Evolutionary conservation across 106 monocot genomes (phyloP), one percentile per base, ranked within the genome.

Genomic region (Gastrodia elata): DNA sequence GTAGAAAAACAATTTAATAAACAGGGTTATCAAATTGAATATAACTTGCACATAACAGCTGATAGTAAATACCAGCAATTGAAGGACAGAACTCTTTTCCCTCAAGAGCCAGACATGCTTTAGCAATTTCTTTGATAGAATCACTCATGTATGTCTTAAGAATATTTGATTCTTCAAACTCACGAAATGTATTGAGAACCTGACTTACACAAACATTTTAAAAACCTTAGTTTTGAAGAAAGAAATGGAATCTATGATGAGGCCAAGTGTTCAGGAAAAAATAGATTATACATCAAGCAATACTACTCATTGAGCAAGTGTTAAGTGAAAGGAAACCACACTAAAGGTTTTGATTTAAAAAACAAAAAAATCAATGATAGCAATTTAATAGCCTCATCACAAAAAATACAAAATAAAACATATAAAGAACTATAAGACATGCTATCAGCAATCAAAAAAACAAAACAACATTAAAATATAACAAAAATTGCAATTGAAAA

Each of bases 161-260:
- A 85, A 98, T 91, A 81, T 98, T 93, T 43, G 86, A 85, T 77
- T 86, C 98, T 74, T 93, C 91, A 82, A 93, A 91, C 82, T 91
- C 91, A 75, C 84, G 84, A 80, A 98, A 98, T 48, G 93, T 93
- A 64, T 57, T 80, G 34, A 83, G 86, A 52, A 93, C 85, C 98
- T 98, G 81, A 75, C 59, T 65, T 52, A 24, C 33, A 68, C 18
- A 58, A 72, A 27, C 48, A 42, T 15, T 18, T 59, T 41, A 27
- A 36, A 16, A 67, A 67, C 18, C 57, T 74, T 64, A n/a, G n/a
- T 64, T 33, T 34, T 35, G 10, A 37, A 67, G 37, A 18, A 67
- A 24, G 20, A 67, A 37, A 18, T 36, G 34, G 34, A 67, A 37
- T 36, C 36, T 33, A 20, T 38, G 37, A n/a, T 38, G 4, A 67